A percentile compares a stretch with the other conserved stretches of the same genome.
phyloP scores from a whole-genome alignment of 495 filamentous ascomycete species.

The Talaromyces nanjingensis region DNA sequence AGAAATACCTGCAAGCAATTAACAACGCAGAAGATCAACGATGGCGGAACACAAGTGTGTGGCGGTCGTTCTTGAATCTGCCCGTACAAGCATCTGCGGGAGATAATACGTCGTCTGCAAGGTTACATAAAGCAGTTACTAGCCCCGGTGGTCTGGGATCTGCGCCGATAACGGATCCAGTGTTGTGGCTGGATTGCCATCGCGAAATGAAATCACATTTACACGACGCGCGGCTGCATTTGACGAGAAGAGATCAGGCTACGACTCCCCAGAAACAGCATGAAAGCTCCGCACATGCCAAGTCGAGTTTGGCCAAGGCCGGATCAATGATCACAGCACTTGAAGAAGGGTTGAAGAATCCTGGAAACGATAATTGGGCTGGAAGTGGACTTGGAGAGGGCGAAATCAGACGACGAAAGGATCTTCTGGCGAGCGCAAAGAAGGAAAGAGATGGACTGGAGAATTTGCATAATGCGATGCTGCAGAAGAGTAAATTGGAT shows the following conservation, averaged over 20 bases:
- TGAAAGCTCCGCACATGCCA: slow-evolving; percentile 75
- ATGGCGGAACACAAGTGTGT: slow-evolving; percentile 80
- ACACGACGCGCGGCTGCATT: slow-evolving; percentile 69
- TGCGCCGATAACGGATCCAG: slow-evolving; percentile 60
- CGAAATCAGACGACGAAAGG: slow-evolving; percentile 74
- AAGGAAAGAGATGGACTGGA: slow-evolving; percentile 87
- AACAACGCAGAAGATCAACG: slow-evolving; percentile 66
- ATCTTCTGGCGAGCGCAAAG: slow-evolving; percentile 67
- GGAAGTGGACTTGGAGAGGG: slow-evolving; percentile 62
- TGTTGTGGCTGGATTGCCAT: slow-evolving; percentile 81
- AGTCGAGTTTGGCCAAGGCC: slow-evolving; percentile 71
- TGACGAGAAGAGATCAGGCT: slow-evolving; percentile 72
- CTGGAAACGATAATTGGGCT: slow-evolving; percentile 23
- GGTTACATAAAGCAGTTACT: slow-evolving; percentile 34
- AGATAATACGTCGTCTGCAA: slow-evolving; percentile 32
- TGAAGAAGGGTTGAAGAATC: slow-evolving; percentile 60
- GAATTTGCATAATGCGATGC: slow-evolving; percentile 66
- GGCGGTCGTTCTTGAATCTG: slow-evolving; percentile 82
- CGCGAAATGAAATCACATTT: slow-evolving; percentile 74
- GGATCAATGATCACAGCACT: slow-evolving; percentile 59
- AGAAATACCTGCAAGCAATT: slow-evolving; percentile 76
- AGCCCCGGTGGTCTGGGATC: slow-evolving; percentile 38
- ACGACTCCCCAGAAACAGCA: slow-evolving; percentile 58
- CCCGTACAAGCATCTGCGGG: slow-evolving; percentile 48
- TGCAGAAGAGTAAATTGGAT: slow-evolving; percentile 46